Evolutionary conservation across 768 basidiomycete species (phyloP).

Genomic region (Pisolithus microcarpus): DNA sequence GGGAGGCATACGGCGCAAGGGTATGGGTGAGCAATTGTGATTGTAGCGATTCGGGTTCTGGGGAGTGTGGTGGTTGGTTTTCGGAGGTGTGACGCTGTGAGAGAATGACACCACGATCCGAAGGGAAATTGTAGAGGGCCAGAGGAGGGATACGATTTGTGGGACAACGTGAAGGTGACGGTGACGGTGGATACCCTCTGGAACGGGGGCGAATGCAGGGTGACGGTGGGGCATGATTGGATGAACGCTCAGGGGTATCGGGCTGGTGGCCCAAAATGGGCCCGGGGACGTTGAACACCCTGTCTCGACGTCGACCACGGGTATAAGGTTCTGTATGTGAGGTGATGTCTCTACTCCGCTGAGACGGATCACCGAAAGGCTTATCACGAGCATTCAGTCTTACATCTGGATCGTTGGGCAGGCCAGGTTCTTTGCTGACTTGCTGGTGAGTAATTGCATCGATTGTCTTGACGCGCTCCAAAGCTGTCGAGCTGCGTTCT

Average conservation of each 20-base stretch:
- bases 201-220: conserved; percentile 37
- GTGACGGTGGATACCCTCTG: conserved; percentile 47
- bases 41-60: conserved; percentile 10
- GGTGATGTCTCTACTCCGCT: conserved; percentile 51
- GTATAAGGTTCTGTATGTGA: conserved; percentile 33
- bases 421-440: conserved; percentile 18
- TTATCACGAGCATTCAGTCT: conserved; percentile 38
- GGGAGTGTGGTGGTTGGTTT: not conserved
- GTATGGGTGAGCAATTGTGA: conserved; percentile 34
- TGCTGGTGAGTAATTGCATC: conserved; percentile 31
- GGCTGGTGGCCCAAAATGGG: conserved; percentile 23
- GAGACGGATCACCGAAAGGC: conserved; percentile 39
- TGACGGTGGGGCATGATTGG: conserved; percentile 29
- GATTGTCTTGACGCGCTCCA: conserved; percentile 51
- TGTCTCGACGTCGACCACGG: conserved; percentile 59
- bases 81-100: conserved; percentile 2
- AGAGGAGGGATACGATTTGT: conserved; percentile 29
- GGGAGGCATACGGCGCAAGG: conserved; percentile 18
- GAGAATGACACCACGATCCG: conserved; percentile 1
- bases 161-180: conserved; percentile 41
- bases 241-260: conserved; percentile 20
- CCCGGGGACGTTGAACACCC: conserved; percentile 35
- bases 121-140: conserved; percentile 16
- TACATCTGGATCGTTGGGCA: conserved; percentile 24
- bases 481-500: conserved; percentile 56